These are phyloP conservation scores for Penicillium sp. DNA, from an alignment of 2,329 filamentous ascomycete species.

Conservation along the genomic window DNA sequence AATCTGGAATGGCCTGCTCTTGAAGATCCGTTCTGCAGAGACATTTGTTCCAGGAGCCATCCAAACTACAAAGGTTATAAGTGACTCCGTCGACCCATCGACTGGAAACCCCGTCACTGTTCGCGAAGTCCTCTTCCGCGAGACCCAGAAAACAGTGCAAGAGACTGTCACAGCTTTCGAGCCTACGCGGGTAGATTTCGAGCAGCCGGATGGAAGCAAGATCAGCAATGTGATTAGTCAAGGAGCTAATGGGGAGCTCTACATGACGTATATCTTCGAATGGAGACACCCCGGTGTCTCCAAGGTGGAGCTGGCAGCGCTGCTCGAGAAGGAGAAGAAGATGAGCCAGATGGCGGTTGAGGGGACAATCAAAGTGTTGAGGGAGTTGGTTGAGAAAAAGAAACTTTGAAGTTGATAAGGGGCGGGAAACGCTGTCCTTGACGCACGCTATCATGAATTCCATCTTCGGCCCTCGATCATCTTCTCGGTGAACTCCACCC, in stretches of 20 bases:
- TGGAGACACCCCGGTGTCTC: conserved; percentile 33
- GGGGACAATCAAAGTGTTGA: conserved; percentile 19
- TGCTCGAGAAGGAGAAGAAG: conserved; percentile 17
- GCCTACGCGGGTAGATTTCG: conserved; percentile 27
- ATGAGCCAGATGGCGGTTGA: conserved; percentile 21
- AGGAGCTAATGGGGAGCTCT: conserved; percentile 32
- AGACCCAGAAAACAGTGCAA: conserved; percentile 20
- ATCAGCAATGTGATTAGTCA: conserved; percentile 30
- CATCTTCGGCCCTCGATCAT: background rate
- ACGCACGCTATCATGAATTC: background rate
- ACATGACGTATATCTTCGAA: conserved; percentile 42
- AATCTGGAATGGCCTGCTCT: conserved; percentile 34
- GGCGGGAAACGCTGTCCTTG: background rate
- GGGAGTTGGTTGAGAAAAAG: conserved; percentile 14
- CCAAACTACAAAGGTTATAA: conserved; percentile 25
- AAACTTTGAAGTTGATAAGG: conserved; percentile 11
- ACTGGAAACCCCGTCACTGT: conserved; percentile 24
- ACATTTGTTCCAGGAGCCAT: conserved; percentile 30
- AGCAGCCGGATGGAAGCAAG: conserved; percentile 24
- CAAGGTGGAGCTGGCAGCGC: conserved; percentile 9
- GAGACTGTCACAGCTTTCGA: conserved; percentile 27
- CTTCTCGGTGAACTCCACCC: background rate
- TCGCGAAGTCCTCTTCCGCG: conserved; percentile 29
- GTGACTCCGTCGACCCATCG: conserved; percentile 17
- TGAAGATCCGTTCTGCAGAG: conserved; percentile 30